Base-by-base conservation (phyloP, 352 stramenopile species). In the Phytophthora constricta region DNA sequence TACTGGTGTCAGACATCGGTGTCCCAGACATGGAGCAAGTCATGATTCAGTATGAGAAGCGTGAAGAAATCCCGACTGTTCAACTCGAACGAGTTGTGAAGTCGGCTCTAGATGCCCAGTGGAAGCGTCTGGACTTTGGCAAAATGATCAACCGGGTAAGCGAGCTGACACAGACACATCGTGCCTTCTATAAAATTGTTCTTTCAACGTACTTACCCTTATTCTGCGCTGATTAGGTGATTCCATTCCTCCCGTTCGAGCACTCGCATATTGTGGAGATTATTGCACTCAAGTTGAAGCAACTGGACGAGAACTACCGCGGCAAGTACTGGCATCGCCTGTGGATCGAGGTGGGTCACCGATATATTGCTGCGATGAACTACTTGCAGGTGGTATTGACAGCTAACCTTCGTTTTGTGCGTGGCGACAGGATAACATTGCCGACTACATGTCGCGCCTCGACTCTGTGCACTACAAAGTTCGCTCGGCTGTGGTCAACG, bases 1-100 rank as follows among this genome's bases (percentile, higher is more conserved):
- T 97, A 51, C 77, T 97, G 9, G 86, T 97, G 31, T 97, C 89
- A 11, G 90, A 97, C 63, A 96, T 97, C 68, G 90, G 90, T 11
- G 86, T 91, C 14, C 63, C 74, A 3, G 82, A 92, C 45, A 95
- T 97, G 81, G 86, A 94, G 58, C 76, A 91, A 23, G 75, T 95
- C 13, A 84, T 97, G 65, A 84, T 96, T 62, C 77, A 92, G 39
- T 93, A 95, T 60, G 72, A 89, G 11, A 79, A 71, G n/a, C 80
- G 88, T 10, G 74, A 88, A 31, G 81, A 90, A 23, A 82, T 90
- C n/a, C 85, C 87, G 1, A 68, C 71, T 5, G 58, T 79, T 8
- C 64, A 84, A 28, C 77, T 94, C 10, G 78, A 93, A 61, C 85
- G 89, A 58, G 79, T 83, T 3, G 89, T 97, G 42, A 96, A 96